A percentile compares a stretch with the other conserved stretches of the same genome.
Conservation (phyloP, 345 rosid species). For the Camelina sativa region DNA sequence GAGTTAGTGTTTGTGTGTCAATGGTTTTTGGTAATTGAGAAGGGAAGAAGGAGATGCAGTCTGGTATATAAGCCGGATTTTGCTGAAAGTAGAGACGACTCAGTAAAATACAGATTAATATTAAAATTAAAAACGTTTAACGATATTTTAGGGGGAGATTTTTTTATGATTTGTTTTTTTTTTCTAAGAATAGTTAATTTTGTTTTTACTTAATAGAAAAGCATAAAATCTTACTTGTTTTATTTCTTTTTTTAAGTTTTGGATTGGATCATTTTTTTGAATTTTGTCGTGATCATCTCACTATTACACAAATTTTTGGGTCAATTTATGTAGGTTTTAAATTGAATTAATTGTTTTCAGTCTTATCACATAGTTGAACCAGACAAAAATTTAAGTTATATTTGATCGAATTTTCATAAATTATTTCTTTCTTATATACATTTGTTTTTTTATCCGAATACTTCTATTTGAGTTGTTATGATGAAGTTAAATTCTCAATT, state of each 20-base stretch:
- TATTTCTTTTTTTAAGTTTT: neutral
- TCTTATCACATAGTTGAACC: neutral
- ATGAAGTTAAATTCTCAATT: no score
- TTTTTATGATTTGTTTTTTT: neutral
- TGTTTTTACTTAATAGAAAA: neutral
- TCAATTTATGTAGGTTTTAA: neutral
- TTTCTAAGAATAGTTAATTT: conserved; percentile 5
- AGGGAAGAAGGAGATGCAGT: conserved; percentile 18
- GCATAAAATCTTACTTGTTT: conserved; percentile 8
- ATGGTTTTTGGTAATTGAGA: conserved; percentile 26
- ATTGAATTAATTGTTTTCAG: neutral
- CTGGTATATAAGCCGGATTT: conserved; percentile 26
- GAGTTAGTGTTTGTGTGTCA: neutral
- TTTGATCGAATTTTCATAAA: neutral
- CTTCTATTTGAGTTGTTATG: no score
- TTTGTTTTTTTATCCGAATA: neutral
- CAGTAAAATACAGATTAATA: neutral
- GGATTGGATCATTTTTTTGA: neutral
- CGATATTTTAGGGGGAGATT: neutral
- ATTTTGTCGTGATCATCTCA: no score
- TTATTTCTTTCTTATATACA: neutral
- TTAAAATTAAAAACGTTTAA: neutral
- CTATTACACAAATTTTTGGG: no score
- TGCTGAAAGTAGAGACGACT: conserved; percentile 24
- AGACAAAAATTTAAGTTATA: neutral